Percentiles rank a stretch among this genome's conserved stretches.
Conservation (phyloP, 1,284 basidiomycete species). For the Cryptococcus sp. region DNA sequence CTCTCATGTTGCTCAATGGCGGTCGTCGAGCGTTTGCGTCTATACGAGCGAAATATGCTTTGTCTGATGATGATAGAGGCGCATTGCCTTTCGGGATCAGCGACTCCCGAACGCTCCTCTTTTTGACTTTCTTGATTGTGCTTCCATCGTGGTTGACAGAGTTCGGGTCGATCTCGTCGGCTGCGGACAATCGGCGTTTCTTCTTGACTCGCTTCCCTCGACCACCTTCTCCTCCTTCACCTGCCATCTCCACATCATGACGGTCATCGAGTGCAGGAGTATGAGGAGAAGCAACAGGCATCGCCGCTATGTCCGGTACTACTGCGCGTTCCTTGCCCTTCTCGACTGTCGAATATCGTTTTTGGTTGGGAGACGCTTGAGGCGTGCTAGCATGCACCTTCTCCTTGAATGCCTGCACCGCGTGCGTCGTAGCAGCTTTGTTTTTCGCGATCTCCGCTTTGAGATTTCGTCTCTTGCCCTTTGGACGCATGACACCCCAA, state of each 20-base stretch:
- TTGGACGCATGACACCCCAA: slow-evolving; percentile 25
- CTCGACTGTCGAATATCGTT: slow-evolving; percentile 9
- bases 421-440: background rate
- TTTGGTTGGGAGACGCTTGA: background rate
- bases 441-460: slow-evolving; percentile 17
- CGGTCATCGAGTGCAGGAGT: slow-evolving; percentile 2
- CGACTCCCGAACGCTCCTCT: slow-evolving; percentile 10
- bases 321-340: slow-evolving; percentile 30
- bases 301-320: background rate
- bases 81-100: slow-evolving; percentile 7
- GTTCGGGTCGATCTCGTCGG: slow-evolving; percentile 32
- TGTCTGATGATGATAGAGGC: slow-evolving; percentile 22
- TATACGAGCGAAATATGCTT: slow-evolving; percentile 26
- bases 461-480: slow-evolving; percentile 22
- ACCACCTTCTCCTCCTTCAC: slow-evolving; percentile 13
- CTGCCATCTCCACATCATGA: slow-evolving; percentile 2
- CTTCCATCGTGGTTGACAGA: slow-evolving; percentile 22
- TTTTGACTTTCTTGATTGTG: slow-evolving; percentile 5
- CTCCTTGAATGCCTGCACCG: background rate
- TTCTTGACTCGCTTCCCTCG: slow-evolving; percentile 34
- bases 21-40: slow-evolving; percentile 28
- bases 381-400: background rate
- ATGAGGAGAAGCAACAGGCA: background rate
- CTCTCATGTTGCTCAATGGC: slow-evolving; percentile 23
- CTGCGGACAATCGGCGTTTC: slow-evolving; percentile 34